Conservation (phyloP, 306 rosid genomes). For the Echinosophora koreensis region DNA sequence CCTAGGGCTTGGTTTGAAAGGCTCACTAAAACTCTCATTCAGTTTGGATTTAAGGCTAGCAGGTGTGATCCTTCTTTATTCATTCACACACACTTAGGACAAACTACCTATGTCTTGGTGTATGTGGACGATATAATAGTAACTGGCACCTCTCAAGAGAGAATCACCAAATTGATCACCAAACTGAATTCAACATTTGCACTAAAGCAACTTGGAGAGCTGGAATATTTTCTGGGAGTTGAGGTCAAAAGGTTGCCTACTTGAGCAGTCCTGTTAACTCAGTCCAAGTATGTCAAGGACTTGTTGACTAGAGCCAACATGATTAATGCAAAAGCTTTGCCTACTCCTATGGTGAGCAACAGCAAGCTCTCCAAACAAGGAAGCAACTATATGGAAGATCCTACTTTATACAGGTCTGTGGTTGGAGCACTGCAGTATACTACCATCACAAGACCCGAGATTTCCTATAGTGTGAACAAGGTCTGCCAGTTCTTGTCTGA, state of each 20-base stretch:
- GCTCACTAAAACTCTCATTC: accelerated
- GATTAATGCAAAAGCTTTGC: neutral
- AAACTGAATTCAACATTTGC: neutral
- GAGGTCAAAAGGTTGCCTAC: neutral
- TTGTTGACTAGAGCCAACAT: neutral
- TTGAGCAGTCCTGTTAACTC: too few species aligned
- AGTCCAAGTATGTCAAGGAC: neutral
- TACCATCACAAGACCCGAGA: neutral
- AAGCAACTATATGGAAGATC: neutral
- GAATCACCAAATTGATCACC: neutral
- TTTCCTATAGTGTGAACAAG: neutral
- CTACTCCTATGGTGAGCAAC: neutral
- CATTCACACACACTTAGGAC: neutral
- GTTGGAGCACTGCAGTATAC: neutral
- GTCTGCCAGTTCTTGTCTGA: too few species aligned
- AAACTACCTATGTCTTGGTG: too few species aligned
- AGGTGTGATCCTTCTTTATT: neutral
- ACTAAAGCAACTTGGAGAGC: neutral
- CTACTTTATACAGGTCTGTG: neutral
- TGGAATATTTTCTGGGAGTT: neutral
- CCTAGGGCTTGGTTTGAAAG: neutral
- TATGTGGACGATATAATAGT: neutral
- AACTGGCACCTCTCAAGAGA: accelerated
- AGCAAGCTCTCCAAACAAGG: neutral
- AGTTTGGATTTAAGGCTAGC: neutral